phyloP scores from a whole-genome alignment of 768 basidiomycete species.

The Symmetrospora coprosmae region DNA sequence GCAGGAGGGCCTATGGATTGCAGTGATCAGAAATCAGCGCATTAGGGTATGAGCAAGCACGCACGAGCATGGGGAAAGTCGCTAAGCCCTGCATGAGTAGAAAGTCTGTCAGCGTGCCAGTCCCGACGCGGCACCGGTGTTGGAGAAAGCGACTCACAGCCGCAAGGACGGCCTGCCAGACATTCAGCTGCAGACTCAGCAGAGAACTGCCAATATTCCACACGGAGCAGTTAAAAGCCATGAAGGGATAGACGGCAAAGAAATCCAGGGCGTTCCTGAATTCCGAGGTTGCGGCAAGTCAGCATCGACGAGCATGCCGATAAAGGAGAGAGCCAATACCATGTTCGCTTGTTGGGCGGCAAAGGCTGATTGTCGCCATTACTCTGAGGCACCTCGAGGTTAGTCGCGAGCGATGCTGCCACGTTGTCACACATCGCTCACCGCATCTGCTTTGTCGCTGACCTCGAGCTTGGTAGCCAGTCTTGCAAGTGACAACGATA shows the following conservation, averaged over 20 bases:
- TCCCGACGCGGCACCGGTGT: too few species aligned
- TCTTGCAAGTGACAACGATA: too few species aligned
- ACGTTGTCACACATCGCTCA: too few species aligned
- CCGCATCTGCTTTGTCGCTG: too few species aligned
- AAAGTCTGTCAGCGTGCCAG: too few species aligned
- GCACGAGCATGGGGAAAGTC: too few species aligned
- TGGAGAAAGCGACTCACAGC: slow-evolving; percentile 21
- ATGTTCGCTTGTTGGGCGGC: neutral
- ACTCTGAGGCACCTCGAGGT: neutral
- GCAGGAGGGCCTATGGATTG: too few species aligned
- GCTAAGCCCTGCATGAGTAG: too few species aligned
- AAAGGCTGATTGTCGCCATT: neutral
- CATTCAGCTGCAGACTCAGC: slow-evolving; percentile 30
- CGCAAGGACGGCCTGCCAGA: slow-evolving; percentile 31
- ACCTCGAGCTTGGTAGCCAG: too few species aligned
- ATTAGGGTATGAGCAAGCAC: too few species aligned
- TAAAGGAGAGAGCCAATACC: neutral
- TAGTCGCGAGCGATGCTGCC: too few species aligned
- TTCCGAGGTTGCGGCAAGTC: neutral
- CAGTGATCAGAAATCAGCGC: too few species aligned
- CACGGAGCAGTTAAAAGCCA: slow-evolving; percentile 31
- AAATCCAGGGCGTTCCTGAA: slow-evolving; percentile 30
- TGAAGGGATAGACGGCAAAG: slow-evolving; percentile 29
- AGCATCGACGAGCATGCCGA: neutral
- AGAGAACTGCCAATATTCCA: slow-evolving; percentile 31